Percentiles rank a stretch among this genome's conserved stretches.
phyloP scores from a whole-genome alignment of 495 filamentous ascomycete species.

The Penicillium egyptiacum region DNA sequence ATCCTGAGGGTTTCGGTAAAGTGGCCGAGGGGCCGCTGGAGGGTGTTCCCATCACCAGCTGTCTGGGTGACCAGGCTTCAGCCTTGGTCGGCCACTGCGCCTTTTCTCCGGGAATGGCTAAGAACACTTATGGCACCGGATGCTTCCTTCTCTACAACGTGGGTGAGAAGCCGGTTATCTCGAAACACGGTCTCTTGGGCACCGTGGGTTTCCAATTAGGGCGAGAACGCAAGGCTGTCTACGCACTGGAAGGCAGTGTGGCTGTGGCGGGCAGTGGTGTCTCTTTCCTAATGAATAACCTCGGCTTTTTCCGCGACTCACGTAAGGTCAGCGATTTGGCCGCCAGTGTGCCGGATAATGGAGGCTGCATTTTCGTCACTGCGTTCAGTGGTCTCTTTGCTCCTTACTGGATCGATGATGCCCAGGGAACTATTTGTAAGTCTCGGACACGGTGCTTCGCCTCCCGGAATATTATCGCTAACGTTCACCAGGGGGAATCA shows the following conservation, averaged over 20 bases:
- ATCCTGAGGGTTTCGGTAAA: constrained; percentile 70
- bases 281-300: constrained; percentile 87
- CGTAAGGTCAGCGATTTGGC: constrained; percentile 82
- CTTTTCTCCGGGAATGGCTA: constrained; percentile 82
- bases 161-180: constrained; percentile 85
- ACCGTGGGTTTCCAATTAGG: constrained; percentile 81
- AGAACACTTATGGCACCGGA: constrained; percentile 96
- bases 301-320: constrained; percentile 77
- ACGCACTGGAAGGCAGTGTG: constrained; percentile 90
- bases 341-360: constrained; percentile 79
- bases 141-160: constrained; percentile 97
- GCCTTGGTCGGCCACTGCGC: constrained; percentile 91
- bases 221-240: constrained; percentile 67
- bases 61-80: constrained; percentile 89
- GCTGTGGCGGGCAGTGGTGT: constrained; percentile 89
- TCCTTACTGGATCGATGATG: constrained; percentile 98
- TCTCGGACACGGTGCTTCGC: constrained; percentile 11
- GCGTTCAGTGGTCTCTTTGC: constrained; percentile 96
- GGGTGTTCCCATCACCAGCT: constrained; percentile 79
- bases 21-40: constrained; percentile 66
- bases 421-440: constrained; percentile 84
- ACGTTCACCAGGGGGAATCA: constrained; percentile 67
- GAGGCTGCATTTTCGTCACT: constrained; percentile 91
- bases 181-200: constrained; percentile 80
- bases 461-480: constrained; percentile 5